Evolutionary conservation across 257 asterid species (phyloP).

Genomic region (Jacaranda copaia): DNA sequence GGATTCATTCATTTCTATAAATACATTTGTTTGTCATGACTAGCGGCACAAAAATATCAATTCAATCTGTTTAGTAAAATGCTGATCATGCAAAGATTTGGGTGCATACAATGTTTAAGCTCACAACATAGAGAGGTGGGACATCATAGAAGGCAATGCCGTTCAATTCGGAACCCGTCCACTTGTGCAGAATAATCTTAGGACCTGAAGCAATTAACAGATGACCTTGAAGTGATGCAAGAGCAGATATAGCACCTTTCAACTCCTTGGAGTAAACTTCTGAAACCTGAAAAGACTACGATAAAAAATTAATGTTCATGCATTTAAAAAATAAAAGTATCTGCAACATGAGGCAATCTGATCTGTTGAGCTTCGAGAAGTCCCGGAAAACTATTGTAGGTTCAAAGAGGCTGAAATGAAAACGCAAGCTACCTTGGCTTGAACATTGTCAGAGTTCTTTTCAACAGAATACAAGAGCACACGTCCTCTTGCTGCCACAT

Average conservation of each 20-base stretch:
- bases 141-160: constrained; percentile 91
- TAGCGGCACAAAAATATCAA: constrained; percentile 6
- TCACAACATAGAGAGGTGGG: constrained; percentile 98
- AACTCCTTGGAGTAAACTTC: constrained; percentile 93
- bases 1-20: constrained; percentile 17
- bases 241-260: constrained; percentile 99
- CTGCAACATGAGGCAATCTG: constrained; percentile 12
- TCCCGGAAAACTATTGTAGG: constrained; percentile 23
- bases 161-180: constrained; percentile 95
- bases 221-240: constrained; percentile 97
- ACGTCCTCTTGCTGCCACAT: constrained; percentile 99
- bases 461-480: constrained; percentile 83
- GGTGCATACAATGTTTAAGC: constrained; percentile 90
- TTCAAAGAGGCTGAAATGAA: constrained; percentile 24
- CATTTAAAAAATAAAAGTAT: constrained; percentile 23
- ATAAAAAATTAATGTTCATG: constrained; percentile 15
- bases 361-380: constrained; percentile 30
- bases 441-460: constrained; percentile 65
- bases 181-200: constrained; percentile 86
- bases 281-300: constrained; percentile 64
- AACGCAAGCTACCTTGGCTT: constrained; percentile 59
- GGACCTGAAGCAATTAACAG: constrained; percentile 95
- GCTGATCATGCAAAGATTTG: constrained; percentile 14
- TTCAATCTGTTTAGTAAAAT: constrained; percentile 17
- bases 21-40: background rate